A percentile compares a stretch with the other conserved stretches of the same genome.
Evolutionary conservation across 208 protist genomes (phyloP).

Genomic region (Leishmania turanica): DNA sequence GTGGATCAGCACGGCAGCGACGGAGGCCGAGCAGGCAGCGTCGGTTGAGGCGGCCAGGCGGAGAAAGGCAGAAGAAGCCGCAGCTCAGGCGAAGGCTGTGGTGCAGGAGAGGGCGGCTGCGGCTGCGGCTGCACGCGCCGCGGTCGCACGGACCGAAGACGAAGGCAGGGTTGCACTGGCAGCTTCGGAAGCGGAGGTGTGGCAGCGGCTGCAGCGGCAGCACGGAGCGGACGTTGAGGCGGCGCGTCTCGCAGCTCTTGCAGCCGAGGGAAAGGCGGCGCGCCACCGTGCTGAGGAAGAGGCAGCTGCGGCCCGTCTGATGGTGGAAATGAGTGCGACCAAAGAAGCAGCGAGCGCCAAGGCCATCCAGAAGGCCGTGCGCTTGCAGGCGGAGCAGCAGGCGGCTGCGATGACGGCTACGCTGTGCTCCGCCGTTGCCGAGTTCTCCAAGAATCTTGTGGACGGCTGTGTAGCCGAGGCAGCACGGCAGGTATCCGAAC

Average conservation of each 20-base stretch:
- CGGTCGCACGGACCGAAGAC: not conserved
- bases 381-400: not conserved
- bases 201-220: not conserved
- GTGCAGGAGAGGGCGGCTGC: not conserved
- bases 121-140: not conserved
- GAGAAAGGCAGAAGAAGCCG: not conserved
- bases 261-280: not conserved
- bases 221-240: not conserved
- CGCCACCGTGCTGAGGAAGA: not conserved
- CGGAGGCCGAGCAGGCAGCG: not conserved
- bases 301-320: not conserved
- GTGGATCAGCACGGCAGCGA: not conserved
- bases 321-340: not conserved
- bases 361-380: not conserved
- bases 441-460: not conserved
- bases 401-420: not conserved
- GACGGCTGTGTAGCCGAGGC: conserved; percentile 1
- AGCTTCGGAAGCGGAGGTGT: not conserved
- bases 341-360: not conserved
- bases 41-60: not conserved
- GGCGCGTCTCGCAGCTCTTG: not conserved
- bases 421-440: not conserved
- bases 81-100: not conserved
- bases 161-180: not conserved
- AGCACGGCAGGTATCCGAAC: not conserved